Evolutionary conservation across 2,329 filamentous ascomycete species (phyloP).

Genomic region (Cladosporium sp.): DNA sequence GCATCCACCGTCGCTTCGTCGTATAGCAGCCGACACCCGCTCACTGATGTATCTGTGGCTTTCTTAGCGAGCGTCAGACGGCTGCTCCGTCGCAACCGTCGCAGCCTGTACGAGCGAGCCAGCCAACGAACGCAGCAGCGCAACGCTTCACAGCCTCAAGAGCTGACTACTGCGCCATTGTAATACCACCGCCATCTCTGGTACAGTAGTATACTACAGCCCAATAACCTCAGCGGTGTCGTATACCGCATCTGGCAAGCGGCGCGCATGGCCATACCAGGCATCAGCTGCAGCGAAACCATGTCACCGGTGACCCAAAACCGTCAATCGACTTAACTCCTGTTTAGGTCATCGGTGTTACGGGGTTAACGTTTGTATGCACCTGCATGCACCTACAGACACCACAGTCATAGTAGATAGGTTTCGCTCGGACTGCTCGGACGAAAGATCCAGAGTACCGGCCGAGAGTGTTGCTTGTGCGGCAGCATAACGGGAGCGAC

Average conservation of each 20-base stretch:
- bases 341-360: slow-evolving; percentile 12
- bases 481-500: slow-evolving; percentile 13
- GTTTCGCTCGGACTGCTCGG: slow-evolving; percentile 7
- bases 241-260: slow-evolving; percentile 10
- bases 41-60: neutral
- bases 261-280: slow-evolving; percentile 4
- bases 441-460: slow-evolving; percentile 8
- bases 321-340: neutral
- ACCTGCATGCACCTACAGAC: neutral
- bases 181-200: slow-evolving; percentile 6
- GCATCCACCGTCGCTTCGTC: slow-evolving; percentile 3
- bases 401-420: slow-evolving; percentile 10
- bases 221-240: slow-evolving; percentile 8
- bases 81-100: slow-evolving; percentile 6
- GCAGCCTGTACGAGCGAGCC: slow-evolving; percentile 4
- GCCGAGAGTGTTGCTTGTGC: slow-evolving; percentile 6
- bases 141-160: slow-evolving; percentile 11
- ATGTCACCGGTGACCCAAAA: slow-evolving; percentile 12
- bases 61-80: slow-evolving; percentile 9
- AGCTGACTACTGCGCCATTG: slow-evolving; percentile 15
- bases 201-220: neutral
- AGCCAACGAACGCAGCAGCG: slow-evolving; percentile 2
- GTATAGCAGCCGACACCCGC: slow-evolving; percentile 7
- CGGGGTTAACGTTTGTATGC: neutral
- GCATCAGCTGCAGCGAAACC: slow-evolving; percentile 11